phyloP scores from a whole-genome alignment of 257 asterid species.

The Solanum okadae region DNA sequence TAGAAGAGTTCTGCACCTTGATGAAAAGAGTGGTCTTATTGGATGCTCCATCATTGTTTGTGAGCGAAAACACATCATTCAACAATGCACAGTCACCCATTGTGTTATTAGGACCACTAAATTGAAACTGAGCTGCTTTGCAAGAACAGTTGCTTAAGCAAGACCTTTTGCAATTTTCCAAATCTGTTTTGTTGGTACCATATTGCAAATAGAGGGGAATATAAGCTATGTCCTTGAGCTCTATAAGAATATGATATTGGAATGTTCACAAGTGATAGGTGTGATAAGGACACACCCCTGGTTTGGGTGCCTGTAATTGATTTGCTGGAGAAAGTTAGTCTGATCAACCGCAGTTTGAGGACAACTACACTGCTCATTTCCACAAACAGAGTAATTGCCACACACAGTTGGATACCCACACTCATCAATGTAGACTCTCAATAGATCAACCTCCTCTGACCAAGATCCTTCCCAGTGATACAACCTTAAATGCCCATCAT shows the following conservation, averaged over 20 bases:
- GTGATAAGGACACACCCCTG: conserved; percentile 1
- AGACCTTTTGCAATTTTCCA: conserved; percentile 7
- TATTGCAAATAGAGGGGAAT: neutral
- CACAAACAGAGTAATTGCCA: conserved; percentile 8
- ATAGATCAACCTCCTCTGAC: neutral
- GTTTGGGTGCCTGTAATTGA: neutral
- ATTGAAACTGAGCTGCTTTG: conserved; percentile 8
- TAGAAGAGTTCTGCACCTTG: conserved; percentile 4
- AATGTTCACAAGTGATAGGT: conserved; percentile 2
- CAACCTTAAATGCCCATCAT: conserved; percentile 6
- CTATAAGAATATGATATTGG: conserved; percentile 1
- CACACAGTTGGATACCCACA: conserved; percentile 3
- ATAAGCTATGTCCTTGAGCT: neutral
- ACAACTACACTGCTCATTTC: conserved; percentile 1
- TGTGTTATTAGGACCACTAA: neutral
- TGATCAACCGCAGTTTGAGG: neutral
- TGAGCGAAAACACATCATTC: conserved; percentile 4
- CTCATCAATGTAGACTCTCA: neutral
- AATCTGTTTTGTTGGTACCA: neutral
- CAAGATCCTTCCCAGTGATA: neutral
- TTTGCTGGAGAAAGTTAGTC: neutral
- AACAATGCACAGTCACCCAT: conserved; percentile 1
- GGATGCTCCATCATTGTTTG: neutral
- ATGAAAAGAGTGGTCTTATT: neutral
- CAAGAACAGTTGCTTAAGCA: conserved; percentile 17